phyloP scores from a whole-genome alignment of 495 filamentous ascomycete species.

The Aspergillus kassunensis region DNA sequence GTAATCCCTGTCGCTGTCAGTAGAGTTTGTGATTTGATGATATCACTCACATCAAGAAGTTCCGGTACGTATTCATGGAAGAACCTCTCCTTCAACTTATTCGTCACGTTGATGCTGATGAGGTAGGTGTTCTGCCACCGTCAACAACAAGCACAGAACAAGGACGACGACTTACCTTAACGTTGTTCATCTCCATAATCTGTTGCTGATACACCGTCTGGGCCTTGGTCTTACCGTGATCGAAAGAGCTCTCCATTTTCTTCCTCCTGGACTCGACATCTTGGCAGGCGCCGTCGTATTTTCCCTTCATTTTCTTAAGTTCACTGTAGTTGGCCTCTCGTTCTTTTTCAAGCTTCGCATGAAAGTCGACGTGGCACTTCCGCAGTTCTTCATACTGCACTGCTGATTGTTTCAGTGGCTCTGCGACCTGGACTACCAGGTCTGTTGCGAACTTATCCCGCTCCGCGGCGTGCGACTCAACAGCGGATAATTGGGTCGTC shows the following conservation, averaged over 20 bases:
- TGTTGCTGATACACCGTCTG: conserved; percentile 88
- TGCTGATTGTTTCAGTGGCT: conserved; percentile 70
- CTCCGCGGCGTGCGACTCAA: conserved; percentile 83
- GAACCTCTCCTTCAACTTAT: conserved; percentile 93
- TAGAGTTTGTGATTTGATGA: background rate
- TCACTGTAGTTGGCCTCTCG: conserved; percentile 79
- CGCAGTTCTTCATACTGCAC: conserved; percentile 84
- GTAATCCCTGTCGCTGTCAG: conserved; percentile 52
- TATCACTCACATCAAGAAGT: conserved; percentile 71
- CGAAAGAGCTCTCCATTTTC: conserved; percentile 86
- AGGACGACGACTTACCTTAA: conserved; percentile 56
- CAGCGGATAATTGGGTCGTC: conserved; percentile 84
- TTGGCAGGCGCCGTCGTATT: conserved; percentile 90
- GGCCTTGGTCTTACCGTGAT: conserved; percentile 78
- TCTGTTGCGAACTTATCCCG: conserved; percentile 80
- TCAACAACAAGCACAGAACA: conserved; percentile 15
- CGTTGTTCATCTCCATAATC: conserved; percentile 87
- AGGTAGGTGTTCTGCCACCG: conserved; percentile 78
- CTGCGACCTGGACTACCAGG: conserved; percentile 71
- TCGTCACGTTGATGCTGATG: conserved; percentile 90
- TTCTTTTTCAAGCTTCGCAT: conserved; percentile 83
- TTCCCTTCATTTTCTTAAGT: conserved; percentile 82
- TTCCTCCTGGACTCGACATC: conserved; percentile 93
- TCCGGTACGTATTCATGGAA: conserved; percentile 97
- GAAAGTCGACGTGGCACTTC: conserved; percentile 86